phyloP scores from a whole-genome alignment of 78 protist species.

The Bodo saltans region DNA sequence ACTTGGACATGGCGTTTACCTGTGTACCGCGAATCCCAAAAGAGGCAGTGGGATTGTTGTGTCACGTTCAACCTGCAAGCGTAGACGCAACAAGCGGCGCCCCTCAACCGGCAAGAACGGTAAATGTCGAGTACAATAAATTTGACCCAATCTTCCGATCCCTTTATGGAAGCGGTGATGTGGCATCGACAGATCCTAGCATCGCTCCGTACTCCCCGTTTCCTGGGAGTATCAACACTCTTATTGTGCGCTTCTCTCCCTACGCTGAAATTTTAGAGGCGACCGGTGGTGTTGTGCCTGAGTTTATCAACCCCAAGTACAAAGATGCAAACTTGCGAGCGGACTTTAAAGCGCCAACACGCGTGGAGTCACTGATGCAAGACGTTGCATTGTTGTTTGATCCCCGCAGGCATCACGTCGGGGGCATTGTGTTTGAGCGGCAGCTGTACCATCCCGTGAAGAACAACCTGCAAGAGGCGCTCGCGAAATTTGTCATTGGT shows the following conservation, averaged over 20 bases:
- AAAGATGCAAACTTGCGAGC: slow-evolving; percentile 21
- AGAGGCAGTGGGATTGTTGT: slow-evolving; percentile 26
- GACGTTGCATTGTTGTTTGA: slow-evolving; percentile 11
- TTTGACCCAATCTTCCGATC: slow-evolving; percentile 40
- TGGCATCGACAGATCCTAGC: too few species aligned
- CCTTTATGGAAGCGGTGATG: background rate
- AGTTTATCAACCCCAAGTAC: slow-evolving; percentile 73
- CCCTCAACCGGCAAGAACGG: too few species aligned
- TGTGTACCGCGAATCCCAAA: background rate
- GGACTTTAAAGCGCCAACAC: slow-evolving; percentile 42
- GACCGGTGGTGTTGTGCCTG: slow-evolving; percentile 43
- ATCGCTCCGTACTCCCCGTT: slow-evolving; percentile 3
- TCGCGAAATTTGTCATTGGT: too few species aligned
- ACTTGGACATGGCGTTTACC: background rate
- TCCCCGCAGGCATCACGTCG: background rate
- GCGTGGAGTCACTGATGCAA: slow-evolving; percentile 75
- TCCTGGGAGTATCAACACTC: slow-evolving; percentile 50
- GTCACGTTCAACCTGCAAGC: background rate
- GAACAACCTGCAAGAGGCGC: too few species aligned
- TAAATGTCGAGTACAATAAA: slow-evolving; percentile 58
- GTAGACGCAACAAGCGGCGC: background rate
- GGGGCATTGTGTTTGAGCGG: background rate
- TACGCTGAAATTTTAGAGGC: slow-evolving; percentile 24
- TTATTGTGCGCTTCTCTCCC: slow-evolving; percentile 16
- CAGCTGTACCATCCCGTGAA: background rate